These are phyloP conservation scores for Dothideomycetes sp. DNA, from an alignment of 2,329 filamentous ascomycete genomes.

Conservation along the genomic window DNA sequence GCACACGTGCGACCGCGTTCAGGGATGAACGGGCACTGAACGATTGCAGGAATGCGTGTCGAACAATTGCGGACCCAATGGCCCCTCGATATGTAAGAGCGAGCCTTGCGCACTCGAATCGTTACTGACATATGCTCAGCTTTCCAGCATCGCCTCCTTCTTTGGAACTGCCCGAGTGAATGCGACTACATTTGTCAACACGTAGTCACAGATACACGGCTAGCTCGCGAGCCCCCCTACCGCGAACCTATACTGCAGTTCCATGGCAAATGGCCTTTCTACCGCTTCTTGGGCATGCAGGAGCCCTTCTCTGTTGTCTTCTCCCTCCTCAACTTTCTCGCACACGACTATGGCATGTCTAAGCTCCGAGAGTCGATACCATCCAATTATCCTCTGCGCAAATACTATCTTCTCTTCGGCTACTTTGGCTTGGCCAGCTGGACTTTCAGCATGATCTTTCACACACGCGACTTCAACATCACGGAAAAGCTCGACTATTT, in stretches of 20 bases:
- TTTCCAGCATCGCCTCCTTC: slow-evolving; percentile 69
- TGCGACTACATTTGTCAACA: slow-evolving; percentile 98
- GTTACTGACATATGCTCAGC: slow-evolving; percentile 41
- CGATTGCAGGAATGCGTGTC: slow-evolving; percentile 57
- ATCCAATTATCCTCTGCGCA: slow-evolving; percentile 59
- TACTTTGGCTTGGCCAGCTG: slow-evolving; percentile 75
- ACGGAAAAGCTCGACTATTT: slow-evolving; percentile 98
- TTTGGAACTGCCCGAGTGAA: slow-evolving; percentile 88
- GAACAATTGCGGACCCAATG: slow-evolving; percentile 64
- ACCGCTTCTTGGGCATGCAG: slow-evolving; percentile 82
- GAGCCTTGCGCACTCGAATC: slow-evolving; percentile 9
- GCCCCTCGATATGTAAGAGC: slow-evolving; percentile 59
- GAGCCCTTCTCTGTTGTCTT: slow-evolving; percentile 92
- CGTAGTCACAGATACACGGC: slow-evolving; percentile 65
- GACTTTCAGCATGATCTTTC: slow-evolving; percentile 84
- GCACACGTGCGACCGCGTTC: neutral
- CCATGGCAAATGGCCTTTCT: slow-evolving; percentile 98
- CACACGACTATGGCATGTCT: slow-evolving; percentile 66
- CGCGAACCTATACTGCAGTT: slow-evolving; percentile 70
- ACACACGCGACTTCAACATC: slow-evolving; percentile 70
- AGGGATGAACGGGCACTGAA: slow-evolving; percentile 10
- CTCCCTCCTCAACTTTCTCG: slow-evolving; percentile 80
- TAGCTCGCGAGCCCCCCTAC: slow-evolving; percentile 53
- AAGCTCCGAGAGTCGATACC: slow-evolving; percentile 63
- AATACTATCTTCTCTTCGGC: slow-evolving; percentile 71